Evolutionary conservation across 176 grass and related monocot genomes (phyloP).

Genomic region (Oropetium thomaeum): DNA sequence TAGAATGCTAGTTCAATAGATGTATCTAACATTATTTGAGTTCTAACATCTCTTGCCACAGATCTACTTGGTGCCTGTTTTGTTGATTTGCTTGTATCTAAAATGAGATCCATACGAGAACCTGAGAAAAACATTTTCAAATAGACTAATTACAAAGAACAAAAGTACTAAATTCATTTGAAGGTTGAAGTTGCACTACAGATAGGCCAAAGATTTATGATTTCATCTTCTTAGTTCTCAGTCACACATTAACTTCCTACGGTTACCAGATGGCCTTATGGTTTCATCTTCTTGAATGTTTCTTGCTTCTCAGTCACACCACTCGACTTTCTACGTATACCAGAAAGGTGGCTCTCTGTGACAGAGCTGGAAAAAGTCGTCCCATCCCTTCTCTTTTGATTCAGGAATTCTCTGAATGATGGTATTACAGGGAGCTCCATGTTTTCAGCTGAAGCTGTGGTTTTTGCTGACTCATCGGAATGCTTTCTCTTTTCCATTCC

Average conservation of each 20-base stretch:
- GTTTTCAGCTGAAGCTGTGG: constrained; percentile 9
- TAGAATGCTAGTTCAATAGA: constrained; percentile 23
- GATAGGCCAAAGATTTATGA: neutral
- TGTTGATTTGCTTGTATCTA: neutral
- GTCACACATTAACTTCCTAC: constrained; percentile 32
- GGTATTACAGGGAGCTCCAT: constrained; percentile 57
- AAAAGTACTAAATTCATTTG: neutral
- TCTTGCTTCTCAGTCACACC: constrained; percentile 19
- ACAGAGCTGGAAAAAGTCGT: constrained; percentile 27
- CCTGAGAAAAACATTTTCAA: neutral
- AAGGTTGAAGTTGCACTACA: neutral
- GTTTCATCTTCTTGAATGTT: constrained; percentile 54
- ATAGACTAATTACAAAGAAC: neutral
- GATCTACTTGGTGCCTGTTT: neutral
- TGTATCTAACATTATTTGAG: constrained; percentile 29
- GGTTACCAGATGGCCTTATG: constrained; percentile 19
- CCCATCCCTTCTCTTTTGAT: constrained; percentile 40
- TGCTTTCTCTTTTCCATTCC: neutral
- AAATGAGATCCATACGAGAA: neutral
- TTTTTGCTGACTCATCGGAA: neutral
- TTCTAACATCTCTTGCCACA: neutral
- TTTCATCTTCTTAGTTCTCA: constrained; percentile 24
- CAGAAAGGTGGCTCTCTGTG: neutral
- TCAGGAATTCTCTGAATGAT: constrained; percentile 69
- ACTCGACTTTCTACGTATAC: constrained; percentile 34